Conservation (phyloP, 169 alveolate species). For the Plasmodium yoelii region DNA sequence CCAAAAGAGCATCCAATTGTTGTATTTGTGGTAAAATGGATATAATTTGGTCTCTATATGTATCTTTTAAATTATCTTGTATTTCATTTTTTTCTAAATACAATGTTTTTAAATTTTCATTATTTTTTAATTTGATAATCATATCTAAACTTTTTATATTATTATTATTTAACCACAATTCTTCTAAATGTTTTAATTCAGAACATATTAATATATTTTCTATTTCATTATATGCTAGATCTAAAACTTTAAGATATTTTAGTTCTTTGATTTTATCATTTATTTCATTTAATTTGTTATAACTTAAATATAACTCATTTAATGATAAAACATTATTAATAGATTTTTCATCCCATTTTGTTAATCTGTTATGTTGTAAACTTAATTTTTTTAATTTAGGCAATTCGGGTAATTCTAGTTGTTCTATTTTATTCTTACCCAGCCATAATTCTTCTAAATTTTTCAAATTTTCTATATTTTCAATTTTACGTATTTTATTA, state of each 20-base stretch:
- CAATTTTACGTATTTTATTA: constrained; percentile 87
- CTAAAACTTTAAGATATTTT: constrained; percentile 79
- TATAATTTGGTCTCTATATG: constrained; percentile 83
- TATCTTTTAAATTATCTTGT: constrained; percentile 85
- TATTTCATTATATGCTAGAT: constrained; percentile 85
- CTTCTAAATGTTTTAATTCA: constrained; percentile 81
- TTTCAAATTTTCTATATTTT: constrained; percentile 81
- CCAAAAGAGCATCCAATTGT: constrained; percentile 35
- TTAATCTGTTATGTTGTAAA: constrained; percentile 86
- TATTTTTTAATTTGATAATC: constrained; percentile 70
- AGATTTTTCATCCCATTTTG: constrained; percentile 81
- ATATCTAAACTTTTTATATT: constrained; percentile 78
- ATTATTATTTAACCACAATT: constrained; percentile 88
- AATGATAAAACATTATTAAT: constrained; percentile 76
- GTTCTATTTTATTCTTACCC: constrained; percentile 90
- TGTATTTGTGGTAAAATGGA: constrained; percentile 81
- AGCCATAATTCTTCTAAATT: constrained; percentile 89
- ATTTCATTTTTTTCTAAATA: constrained; percentile 88
- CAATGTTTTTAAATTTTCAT: constrained; percentile 81
- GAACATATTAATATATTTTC: constrained; percentile 75
- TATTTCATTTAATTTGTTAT: constrained; percentile 79
- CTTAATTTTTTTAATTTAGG: constrained; percentile 85
- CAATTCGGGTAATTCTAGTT: constrained; percentile 78
- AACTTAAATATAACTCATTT: constrained; percentile 86
- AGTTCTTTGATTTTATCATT: constrained; percentile 13